Conservation (phyloP, 129 eudicot species). For the Gnaphalium uliginosum region DNA sequence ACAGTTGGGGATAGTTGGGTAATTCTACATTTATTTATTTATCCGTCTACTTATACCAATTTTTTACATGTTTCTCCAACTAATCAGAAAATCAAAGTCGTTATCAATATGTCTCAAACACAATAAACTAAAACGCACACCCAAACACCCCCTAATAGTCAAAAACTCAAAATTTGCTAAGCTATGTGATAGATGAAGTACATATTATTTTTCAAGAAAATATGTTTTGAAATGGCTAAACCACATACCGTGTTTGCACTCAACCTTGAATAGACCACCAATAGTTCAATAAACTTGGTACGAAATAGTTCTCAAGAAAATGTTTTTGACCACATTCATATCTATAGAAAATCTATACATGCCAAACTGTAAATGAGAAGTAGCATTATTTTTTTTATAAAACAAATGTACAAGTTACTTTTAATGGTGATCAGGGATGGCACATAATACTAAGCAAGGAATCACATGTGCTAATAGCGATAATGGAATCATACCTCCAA, state of each 20-base stretch:
- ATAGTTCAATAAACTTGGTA: background rate
- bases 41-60: background rate
- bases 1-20: background rate
- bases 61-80: background rate
- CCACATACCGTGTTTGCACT: background rate
- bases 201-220: background rate
- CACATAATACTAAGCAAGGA: slow-evolving; percentile 15
- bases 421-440: background rate
- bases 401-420: background rate
- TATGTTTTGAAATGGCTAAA: background rate
- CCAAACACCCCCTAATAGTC: slow-evolving; percentile 1
- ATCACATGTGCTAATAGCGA: background rate
- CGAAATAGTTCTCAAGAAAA: background rate
- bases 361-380: background rate
- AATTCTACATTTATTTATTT: background rate
- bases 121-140: background rate
- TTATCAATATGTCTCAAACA: background rate
- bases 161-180: background rate
- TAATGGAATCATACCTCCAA: slow-evolving; percentile 61
- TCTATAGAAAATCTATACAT: background rate
- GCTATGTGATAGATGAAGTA: background rate
- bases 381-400: no score
- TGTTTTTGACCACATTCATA: background rate
- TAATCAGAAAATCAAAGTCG: background rate
- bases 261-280: background rate